phyloP scores from a whole-genome alignment of 2,329 filamentous ascomycete species.

The Fusarium tupiense region DNA sequence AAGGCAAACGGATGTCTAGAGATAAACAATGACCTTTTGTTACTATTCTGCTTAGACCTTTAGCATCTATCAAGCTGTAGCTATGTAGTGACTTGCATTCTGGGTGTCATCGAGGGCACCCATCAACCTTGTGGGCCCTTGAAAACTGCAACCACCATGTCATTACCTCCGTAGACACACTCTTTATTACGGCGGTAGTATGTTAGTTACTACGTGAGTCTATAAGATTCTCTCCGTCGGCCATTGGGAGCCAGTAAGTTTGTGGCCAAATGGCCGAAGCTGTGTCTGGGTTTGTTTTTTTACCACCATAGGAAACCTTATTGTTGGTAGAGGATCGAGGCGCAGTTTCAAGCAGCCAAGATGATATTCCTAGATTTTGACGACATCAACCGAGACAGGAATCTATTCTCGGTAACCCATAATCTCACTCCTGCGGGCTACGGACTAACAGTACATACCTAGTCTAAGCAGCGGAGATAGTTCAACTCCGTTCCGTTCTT shows the following conservation, averaged over 20 bases:
- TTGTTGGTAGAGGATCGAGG: constrained; percentile 19
- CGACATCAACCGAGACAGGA: not conserved
- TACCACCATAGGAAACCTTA: not conserved
- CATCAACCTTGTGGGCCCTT: constrained; percentile 18
- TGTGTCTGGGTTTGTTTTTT: not conserved
- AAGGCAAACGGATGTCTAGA: not conserved
- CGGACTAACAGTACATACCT: not conserved
- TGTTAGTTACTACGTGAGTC: not conserved
- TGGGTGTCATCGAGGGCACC: not conserved
- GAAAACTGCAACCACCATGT: not conserved
- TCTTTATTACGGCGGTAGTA: not conserved
- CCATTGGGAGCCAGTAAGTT: not conserved
- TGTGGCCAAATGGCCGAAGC: not conserved
- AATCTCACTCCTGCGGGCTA: constrained; percentile 8
- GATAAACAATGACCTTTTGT: not conserved
- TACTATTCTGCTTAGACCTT: not conserved
- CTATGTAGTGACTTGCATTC: constrained; percentile 10
- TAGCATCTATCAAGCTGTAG: constrained; percentile 7
- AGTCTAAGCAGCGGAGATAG: not conserved
- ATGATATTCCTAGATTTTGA: constrained; percentile 10
- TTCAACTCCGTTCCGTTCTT: not conserved
- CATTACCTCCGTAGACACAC: not conserved
- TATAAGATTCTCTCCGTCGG: constrained; percentile 7
- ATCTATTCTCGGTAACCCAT: constrained; percentile 39
- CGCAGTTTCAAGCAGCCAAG: constrained; percentile 15